phyloP scores from a whole-genome alignment of 768 basidiomycete genomes.

The Leccinum subtestaceum region DNA sequence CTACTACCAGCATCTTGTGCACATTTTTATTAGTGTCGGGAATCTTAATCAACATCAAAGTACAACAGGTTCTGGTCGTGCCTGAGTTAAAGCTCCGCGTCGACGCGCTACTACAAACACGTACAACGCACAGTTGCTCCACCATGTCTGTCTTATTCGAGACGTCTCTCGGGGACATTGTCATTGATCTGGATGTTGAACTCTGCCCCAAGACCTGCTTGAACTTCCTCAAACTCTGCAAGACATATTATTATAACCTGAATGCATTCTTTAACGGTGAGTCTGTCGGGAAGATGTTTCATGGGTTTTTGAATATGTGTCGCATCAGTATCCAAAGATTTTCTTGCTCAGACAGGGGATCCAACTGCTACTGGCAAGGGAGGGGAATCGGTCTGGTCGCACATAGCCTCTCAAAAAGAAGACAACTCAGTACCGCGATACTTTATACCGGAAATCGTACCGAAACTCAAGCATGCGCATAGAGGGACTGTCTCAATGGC shows the following conservation, averaged over 20 bases:
- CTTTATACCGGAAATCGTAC: constrained; percentile 79
- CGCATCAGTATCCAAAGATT: constrained; percentile 86
- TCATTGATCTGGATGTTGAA: constrained; percentile 93
- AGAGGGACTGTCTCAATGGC: constrained; percentile 98
- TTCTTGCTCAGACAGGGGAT: constrained; percentile 95
- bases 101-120: neutral
- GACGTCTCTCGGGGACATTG: constrained; percentile 94
- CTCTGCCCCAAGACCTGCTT: constrained; percentile 87
- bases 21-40: too few species aligned
- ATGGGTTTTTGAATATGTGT: neutral
- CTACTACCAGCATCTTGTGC: too few species aligned
- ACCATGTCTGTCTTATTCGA: constrained; percentile 94
- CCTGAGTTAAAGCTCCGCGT: neutral
- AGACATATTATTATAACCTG: constrained; percentile 94
- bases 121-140: neutral
- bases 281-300: constrained; percentile 25
- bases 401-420: constrained; percentile 50
- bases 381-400: constrained; percentile 86
- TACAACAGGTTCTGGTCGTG: too few species aligned
- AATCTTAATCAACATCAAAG: too few species aligned
- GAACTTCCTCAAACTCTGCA: constrained; percentile 98
- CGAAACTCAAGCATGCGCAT: constrained; percentile 77
- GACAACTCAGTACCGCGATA: constrained; percentile 57
- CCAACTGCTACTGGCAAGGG: constrained; percentile 93
- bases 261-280: constrained; percentile 98